A percentile compares a stretch with the other conserved stretches of the same genome.
phyloP scores from a whole-genome alignment of 345 rosid species.

The Corymbia maculata region DNA sequence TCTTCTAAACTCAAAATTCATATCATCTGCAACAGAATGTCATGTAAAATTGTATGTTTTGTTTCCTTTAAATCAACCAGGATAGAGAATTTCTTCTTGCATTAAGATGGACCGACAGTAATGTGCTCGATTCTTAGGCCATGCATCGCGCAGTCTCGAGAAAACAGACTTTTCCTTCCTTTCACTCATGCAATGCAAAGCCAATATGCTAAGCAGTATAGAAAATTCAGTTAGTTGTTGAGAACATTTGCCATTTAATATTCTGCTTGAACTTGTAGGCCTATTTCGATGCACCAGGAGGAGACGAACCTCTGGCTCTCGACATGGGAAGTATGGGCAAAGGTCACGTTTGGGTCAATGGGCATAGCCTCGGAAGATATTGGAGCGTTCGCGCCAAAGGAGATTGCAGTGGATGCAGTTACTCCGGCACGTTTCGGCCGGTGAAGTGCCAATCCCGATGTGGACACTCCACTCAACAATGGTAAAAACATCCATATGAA shows the following conservation, averaged over 20 bases:
- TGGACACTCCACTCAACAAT: constrained; percentile 48
- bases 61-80: background rate
- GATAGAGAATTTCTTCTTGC: background rate
- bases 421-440: constrained; percentile 24
- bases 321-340: constrained; percentile 54
- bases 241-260: background rate
- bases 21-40: background rate
- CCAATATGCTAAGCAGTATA: background rate
- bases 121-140: background rate
- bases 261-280: constrained; percentile 13
- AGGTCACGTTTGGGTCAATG: constrained; percentile 49
- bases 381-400: constrained; percentile 36
- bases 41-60: background rate
- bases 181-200: background rate
- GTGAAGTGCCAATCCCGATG: constrained; percentile 36
- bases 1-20: background rate
- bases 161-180: background rate
- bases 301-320: constrained; percentile 40
- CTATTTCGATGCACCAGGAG: constrained; percentile 33
- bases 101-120: background rate
- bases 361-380: constrained; percentile 45
- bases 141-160: background rate
- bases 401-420: constrained; percentile 31
- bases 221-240: background rate
- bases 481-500: constrained; percentile 18